A percentile compares a stretch with the other conserved stretches of the same genome.
Evolutionary conservation across 805 yeast species (phyloP).

Genomic region (Barnettozyma californica): DNA sequence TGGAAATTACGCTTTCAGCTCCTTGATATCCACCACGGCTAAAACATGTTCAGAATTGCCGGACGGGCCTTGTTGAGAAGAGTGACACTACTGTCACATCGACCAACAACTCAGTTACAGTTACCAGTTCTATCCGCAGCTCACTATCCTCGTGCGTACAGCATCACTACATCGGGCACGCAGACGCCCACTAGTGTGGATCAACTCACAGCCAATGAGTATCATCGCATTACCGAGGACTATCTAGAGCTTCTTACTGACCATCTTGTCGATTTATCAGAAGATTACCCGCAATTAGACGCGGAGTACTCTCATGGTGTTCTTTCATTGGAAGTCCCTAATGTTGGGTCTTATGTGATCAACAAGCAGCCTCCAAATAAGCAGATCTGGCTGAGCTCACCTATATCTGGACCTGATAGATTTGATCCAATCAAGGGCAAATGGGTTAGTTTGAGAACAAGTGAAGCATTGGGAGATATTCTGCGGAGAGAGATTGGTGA

Average conservation of each 20-base stretch:
- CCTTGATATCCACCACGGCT: neutral
- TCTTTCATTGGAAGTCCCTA: slow-evolving; percentile 63
- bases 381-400: slow-evolving; percentile 94
- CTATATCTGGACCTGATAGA: slow-evolving; percentile 86
- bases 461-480: slow-evolving; percentile 40
- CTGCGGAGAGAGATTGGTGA: slow-evolving; percentile 45
- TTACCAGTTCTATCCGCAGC: neutral
- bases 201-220: slow-evolving; percentile 43
- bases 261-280: slow-evolving; percentile 63
- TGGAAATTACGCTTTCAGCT: neutral
- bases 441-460: slow-evolving; percentile 80
- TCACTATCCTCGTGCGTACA: slow-evolving; percentile 12
- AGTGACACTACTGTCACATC: neutral
- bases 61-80: neutral
- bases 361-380: slow-evolving; percentile 97
- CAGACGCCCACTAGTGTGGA: slow-evolving; percentile 48
- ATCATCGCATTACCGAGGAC: slow-evolving; percentile 58
- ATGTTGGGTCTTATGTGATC: slow-evolving; percentile 80
- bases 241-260: slow-evolving; percentile 67
- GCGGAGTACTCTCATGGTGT: slow-evolving; percentile 86
- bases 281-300: slow-evolving; percentile 57
- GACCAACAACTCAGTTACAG: neutral
- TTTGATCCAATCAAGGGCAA: slow-evolving; percentile 67
- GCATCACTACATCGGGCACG: slow-evolving; percentile 47
- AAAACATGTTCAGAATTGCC: slow-evolving; percentile 1